phyloP scores from a whole-genome alignment of 257 asterid species.

The Leptodermis oblonga region DNA sequence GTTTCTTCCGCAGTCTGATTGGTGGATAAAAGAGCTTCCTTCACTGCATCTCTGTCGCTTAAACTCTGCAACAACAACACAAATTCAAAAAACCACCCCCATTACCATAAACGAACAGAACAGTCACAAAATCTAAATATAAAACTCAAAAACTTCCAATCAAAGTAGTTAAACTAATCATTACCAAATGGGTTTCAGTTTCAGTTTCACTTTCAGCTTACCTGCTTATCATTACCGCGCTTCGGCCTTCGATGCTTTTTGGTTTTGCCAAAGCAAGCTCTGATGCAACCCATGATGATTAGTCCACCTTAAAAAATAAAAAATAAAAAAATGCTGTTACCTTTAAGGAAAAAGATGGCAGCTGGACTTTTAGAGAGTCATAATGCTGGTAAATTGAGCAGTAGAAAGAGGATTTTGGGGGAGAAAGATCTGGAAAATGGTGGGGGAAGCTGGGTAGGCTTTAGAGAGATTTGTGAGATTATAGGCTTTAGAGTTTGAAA shows the following conservation, averaged over 20 bases:
- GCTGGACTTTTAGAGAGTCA: neutral
- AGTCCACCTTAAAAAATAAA: too few relatives aligned
- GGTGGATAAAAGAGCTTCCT: constrained; percentile 13
- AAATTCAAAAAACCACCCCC: neutral
- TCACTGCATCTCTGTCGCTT: neutral
- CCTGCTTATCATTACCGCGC: neutral
- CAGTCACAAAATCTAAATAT: too few relatives aligned
- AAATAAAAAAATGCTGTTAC: neutral
- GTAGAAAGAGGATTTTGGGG: neutral
- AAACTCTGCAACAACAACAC: constrained; percentile 12
- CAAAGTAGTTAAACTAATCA: neutral
- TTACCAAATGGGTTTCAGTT: neutral
- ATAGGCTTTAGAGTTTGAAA: constrained; percentile 9
- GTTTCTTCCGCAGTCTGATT: neutral
- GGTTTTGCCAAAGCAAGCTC: constrained; percentile 14
- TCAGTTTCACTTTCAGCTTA: too few relatives aligned
- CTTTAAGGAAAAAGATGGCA: constrained; percentile 11
- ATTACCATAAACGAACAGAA: neutral
- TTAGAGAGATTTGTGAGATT: neutral
- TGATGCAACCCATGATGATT: constrained; percentile 25
- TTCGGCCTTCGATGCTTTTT: neutral
- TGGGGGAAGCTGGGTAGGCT: neutral
- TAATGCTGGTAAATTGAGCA: neutral
- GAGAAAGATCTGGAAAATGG: constrained; percentile 1
- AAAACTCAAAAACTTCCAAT: neutral